These are phyloP conservation scores for baker's yeast (Saccharomyces cerevisiae) DNA, from an alignment of 805 yeast genomes.

Conservation along the genomic window DNA sequence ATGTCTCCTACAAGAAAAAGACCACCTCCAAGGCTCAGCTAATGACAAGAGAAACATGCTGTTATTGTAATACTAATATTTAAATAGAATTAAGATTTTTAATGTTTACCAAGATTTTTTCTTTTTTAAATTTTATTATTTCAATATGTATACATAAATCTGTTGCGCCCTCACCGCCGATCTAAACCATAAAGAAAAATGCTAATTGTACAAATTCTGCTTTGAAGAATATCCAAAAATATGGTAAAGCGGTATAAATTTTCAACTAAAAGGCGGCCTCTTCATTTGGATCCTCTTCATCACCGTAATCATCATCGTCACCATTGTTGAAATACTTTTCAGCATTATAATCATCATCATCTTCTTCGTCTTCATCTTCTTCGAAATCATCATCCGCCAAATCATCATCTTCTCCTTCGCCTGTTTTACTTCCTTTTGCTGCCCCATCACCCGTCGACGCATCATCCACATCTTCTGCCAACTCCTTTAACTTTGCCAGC, in stretches of 20 bases:
- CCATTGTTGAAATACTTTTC: slow-evolving; percentile 60
- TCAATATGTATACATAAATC: background rate
- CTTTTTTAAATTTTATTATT: background rate
- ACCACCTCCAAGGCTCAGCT: slow-evolving; percentile 15
- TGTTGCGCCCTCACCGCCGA: background rate
- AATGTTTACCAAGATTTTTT: background rate
- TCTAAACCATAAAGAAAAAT: background rate
- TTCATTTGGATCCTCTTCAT: slow-evolving; percentile 43
- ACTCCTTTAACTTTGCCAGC: slow-evolving; percentile 40
- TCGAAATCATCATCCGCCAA: slow-evolving; percentile 50
- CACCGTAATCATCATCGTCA: slow-evolving; percentile 40
- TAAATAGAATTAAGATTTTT: background rate
- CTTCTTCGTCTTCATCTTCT: slow-evolving; percentile 46
- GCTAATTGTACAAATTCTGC: background rate
- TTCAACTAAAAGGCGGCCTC: slow-evolving; percentile 48
- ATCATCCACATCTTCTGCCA: slow-evolving; percentile 41
- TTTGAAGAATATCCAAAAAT: background rate
- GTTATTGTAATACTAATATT: slow-evolving; percentile 1
- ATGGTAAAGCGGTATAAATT: background rate
- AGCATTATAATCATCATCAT: slow-evolving; percentile 57
- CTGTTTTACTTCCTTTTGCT: slow-evolving; percentile 28
- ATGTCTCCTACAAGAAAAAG: slow-evolving; percentile 16
- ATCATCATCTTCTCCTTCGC: slow-evolving; percentile 33
- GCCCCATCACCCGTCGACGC: slow-evolving; percentile 23
- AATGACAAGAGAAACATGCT: background rate